These are phyloP conservation scores for Dichotomopilus funicola DNA, from an alignment of 2,329 filamentous ascomycete species.

Conservation along the genomic window DNA sequence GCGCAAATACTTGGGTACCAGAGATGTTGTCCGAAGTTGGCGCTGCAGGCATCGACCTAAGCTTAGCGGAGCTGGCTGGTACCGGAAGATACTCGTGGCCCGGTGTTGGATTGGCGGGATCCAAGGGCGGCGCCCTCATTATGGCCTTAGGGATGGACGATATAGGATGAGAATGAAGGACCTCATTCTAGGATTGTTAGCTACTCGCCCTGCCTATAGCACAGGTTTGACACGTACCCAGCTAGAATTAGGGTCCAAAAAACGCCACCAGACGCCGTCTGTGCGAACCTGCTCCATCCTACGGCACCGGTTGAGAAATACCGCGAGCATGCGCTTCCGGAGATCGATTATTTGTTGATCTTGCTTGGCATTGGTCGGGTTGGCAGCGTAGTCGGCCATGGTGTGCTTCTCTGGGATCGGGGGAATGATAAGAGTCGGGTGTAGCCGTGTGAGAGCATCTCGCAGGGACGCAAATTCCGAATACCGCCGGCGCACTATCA, in stretches of 20 bases:
- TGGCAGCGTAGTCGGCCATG: constrained; percentile 97
- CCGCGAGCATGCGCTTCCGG: constrained; percentile 91
- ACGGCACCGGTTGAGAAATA: constrained; percentile 89
- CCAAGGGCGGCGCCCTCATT: constrained; percentile 88
- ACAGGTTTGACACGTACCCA: constrained; percentile 57
- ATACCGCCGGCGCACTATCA: constrained; percentile 90
- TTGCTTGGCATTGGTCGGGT: constrained; percentile 95
- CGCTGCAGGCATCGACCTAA: constrained; percentile 51
- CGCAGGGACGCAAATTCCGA: constrained; percentile 93
- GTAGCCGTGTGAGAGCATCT: constrained; percentile 80
- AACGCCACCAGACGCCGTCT: constrained; percentile 96
- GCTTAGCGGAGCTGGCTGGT: constrained; percentile 76
- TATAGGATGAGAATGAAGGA: constrained; percentile 86
- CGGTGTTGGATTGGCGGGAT: constrained; percentile 84
- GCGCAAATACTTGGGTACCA: constrained; percentile 57
- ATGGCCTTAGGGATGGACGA: constrained; percentile 90
- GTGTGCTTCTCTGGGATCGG: constrained; percentile 98
- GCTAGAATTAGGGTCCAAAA: constrained; percentile 95
- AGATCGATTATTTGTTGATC: constrained; percentile 95
- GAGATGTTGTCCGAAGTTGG: constrained; percentile 28
- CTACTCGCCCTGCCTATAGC: background rate
- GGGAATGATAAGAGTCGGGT: constrained; percentile 91
- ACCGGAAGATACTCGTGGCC: constrained; percentile 85
- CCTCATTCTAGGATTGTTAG: constrained; percentile 65
- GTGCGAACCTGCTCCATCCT: constrained; percentile 86